Base-by-base conservation (phyloP, 2,329 filamentous ascomycete genomes). In the Didymella sp. region DNA sequence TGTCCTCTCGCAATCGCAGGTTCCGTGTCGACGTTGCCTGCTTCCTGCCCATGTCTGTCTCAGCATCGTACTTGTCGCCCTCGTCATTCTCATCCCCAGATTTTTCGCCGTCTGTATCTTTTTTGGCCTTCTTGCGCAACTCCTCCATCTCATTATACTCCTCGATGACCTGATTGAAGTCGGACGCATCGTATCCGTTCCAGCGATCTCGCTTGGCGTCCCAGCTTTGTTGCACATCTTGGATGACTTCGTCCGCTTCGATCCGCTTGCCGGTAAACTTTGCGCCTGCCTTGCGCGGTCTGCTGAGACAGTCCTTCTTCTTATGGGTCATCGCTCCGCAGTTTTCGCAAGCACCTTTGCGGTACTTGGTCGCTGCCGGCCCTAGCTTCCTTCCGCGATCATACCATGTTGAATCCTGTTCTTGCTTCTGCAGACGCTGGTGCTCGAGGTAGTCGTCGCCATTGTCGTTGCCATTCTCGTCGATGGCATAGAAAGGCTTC, bases 341-440 rank as follows among this genome's bases (percentile, higher is more conserved):
- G 79, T 99, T 99, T 78, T 98, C 94, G 79, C 95, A 99, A 50
- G 95, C 94, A 72, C 96, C 95, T 80, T 98, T 99, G 64, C 96
- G 91, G 75, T 91, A 99, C 74, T 97, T 99, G 64, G 95, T 99
- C 47, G 94, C 92, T 0, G 92, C 92, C 4, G 92, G 91, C 0
- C 91, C 92, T 11, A 85, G 79, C 73, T 91, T 94, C 78, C 90
- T 89, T 49, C 92, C 92, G 40, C 95, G 89, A 59, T 96, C 91
- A 78, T 97, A 96, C 94, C 93, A 96, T 86, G 91, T 89, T 25
- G 90, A 88, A 37, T 85, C 85, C 52, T 88, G 85, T 43, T 88
- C 86, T 50, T 83, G 79, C 65, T 89, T 88, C 56, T 92, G 88
- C 24, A 94, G 82, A 75, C 93, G 91, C 73, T 99, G 95, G 86